Evolutionary conservation across 2,329 filamentous ascomycete species (phyloP), one percentile per base, ranked within the genome.

Genomic region (Alternaria consortialis): DNA sequence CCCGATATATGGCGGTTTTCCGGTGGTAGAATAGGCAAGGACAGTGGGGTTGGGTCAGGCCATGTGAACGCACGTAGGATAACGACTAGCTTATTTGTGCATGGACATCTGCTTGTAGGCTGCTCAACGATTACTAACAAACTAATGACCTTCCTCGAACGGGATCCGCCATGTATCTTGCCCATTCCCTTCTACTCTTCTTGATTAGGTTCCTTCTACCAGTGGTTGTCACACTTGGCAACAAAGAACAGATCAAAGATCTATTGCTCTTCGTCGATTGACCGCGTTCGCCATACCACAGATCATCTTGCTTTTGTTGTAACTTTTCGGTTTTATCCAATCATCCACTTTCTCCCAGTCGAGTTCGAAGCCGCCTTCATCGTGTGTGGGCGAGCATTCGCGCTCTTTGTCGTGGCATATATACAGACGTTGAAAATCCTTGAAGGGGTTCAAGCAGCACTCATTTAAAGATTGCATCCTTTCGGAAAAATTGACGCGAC

Each of bases 181-280:
- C 7, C 31, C 31, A 34, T 34, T 15, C 32, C 15, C 32, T 15
- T 15, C 7, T 34, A 15, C 32, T 15, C 20, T 13, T 56, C 57
- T 25, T 48, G 44, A 5, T 3, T 56, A 9, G 60, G 63, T 29
- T 58, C 56, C 12, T 53, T 53, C 56, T 47, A 62, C 62, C 56
- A 64, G 32, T 31, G 15, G 29, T 46, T 15, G 25, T 46, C 31
- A 15, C 43, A 31, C 5, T 46, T 17, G 2, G 8, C 23, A 15
- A n/a, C 31, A 4, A 46, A 46, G 43, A 46, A 46, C 43, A 31
- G 7, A 1, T 31, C 43, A 3, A 46, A 31, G 15, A 46, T 31
- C 8, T 31, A 31, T 11, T 46, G 25, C 27, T 46, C 4, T 29
- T 46, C 43, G 17, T 7, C 43, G 25, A 11, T 46, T 15, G 15